Evolutionary conservation across 2,329 filamentous ascomycete species (phyloP), one percentile per base, ranked within the genome.

Genomic region (Aspergillus alliaceus): DNA sequence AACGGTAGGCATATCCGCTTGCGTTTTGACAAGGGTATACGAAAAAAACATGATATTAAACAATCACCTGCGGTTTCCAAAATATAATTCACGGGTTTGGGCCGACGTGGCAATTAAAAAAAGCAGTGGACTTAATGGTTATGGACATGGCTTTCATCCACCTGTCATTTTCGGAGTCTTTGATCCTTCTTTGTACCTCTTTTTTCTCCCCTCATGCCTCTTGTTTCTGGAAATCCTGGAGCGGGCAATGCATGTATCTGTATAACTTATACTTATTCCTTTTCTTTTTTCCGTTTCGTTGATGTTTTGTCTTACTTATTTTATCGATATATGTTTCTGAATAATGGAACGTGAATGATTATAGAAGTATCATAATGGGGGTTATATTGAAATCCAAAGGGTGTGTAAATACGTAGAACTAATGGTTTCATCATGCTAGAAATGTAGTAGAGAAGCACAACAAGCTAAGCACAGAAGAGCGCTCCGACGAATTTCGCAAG

Each of bases 241-340:
- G 63, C 65, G 63, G 66, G 65, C 67, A 68, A 67, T 64, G 68
- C 61, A 64, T 73, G 71, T 72, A 73, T 67, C 71, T 72, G 67
- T 72, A 73, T 65, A 69, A 68, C 62, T 60, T 62, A 59, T 65
- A 62, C 58, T 56, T 60, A 62, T 63, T 64, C 61, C 47, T 58
- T 64, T 58, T 55, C 59, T 59, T 54, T 62, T 61, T 57, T 60
- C 59, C 42, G 55, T 51, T 55, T 35, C 54, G 42, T 57, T 58
- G 50, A 59, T 66, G 60, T 64, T 59, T 59, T 59, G 60, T 59
- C 39, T 54, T 59, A 51, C 35, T 50, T 62, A 51, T 55, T 58
- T 61, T 60, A n/a, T 54, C 48, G 56, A 62, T 57, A 54, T 68
- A 63, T 63, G 62, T 66, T 63, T 66, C 61, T 67, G 65, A 57